Percentiles rank a stretch among this genome's conserved stretches.
phyloP scores from a whole-genome alignment of 2,329 filamentous ascomycete genomes.

The Neopestalotiopsis rosae region DNA sequence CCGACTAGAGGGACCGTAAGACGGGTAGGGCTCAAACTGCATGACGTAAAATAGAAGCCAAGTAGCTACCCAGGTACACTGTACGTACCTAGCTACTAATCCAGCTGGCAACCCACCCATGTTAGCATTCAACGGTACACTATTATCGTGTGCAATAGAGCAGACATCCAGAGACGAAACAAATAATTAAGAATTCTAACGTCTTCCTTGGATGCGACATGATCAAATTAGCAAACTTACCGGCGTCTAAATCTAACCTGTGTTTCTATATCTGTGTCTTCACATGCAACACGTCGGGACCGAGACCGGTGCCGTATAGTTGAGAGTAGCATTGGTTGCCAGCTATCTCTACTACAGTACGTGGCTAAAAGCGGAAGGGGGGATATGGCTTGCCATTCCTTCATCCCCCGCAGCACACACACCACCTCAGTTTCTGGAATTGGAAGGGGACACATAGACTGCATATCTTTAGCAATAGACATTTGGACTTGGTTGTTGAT shows the following conservation, averaged over 20 bases:
- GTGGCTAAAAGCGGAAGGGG: not conserved
- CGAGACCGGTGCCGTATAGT: too few species aligned
- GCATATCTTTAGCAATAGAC: not conserved
- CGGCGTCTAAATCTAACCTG: too few species aligned
- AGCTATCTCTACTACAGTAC: not conserved
- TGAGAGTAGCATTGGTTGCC: too few species aligned
- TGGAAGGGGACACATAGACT: not conserved
- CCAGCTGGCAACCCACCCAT: too few species aligned
- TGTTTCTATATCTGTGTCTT: too few species aligned
- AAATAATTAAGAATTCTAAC: too few species aligned
- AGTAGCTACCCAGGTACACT: not conserved
- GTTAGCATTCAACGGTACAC: too few species aligned
- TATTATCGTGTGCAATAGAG: not conserved
- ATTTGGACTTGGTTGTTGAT: not conserved
- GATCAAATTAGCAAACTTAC: too few species aligned
- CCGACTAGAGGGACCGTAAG: not conserved
- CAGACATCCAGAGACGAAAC: too few species aligned
- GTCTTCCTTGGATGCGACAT: too few species aligned
- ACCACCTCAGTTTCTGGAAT: not conserved
- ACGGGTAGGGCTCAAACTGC: constrained; percentile 11
- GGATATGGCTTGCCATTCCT: not conserved
- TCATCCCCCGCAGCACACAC: not conserved
- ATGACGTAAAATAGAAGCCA: not conserved
- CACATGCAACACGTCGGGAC: too few species aligned
- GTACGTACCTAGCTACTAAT: not conserved